Conservation (phyloP, 305 asterid genomes). For the Fraxinus nigra region DNA sequence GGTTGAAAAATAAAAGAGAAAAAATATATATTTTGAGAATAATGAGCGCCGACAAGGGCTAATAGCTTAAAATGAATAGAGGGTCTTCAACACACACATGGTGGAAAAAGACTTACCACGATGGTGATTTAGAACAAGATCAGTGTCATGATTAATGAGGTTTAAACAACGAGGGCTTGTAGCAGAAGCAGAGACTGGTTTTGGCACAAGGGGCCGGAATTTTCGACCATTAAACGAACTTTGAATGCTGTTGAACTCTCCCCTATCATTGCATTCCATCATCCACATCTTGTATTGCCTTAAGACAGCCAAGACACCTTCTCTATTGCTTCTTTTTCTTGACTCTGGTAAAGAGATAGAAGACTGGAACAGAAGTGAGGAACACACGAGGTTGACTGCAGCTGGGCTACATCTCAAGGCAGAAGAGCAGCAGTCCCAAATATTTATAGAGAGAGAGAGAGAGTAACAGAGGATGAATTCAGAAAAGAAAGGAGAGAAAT, state of each 20-base stretch:
- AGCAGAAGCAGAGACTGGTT: constrained; percentile 33
- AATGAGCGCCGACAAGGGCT: too few relatives aligned
- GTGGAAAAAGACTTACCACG: constrained; percentile 19
- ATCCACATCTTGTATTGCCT: constrained; percentile 62
- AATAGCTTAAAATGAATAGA: background rate
- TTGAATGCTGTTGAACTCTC: constrained; percentile 45
- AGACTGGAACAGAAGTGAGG: constrained; percentile 32
- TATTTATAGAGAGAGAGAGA: background rate
- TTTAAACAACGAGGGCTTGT: constrained; percentile 11
- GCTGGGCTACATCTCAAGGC: constrained; percentile 1
- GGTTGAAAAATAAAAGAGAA: too few relatives aligned
- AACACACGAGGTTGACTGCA: constrained; percentile 42
- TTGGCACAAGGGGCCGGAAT: constrained; percentile 62
- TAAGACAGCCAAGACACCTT: background rate
- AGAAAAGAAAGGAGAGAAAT: constrained; percentile 11
- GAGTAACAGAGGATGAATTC: background rate
- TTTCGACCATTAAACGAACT: constrained; percentile 56
- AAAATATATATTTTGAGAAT: too few relatives aligned
- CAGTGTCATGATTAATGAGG: constrained; percentile 36
- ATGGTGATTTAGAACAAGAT: constrained; percentile 58
- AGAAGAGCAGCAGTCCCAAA: background rate
- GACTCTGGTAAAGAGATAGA: constrained; percentile 20
- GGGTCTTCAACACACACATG: background rate
- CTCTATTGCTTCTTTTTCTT: background rate
- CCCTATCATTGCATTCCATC: constrained; percentile 77